Percentiles rank a stretch among this genome's conserved stretches.
Conservation (phyloP, 2,329 filamentous ascomycete species). For the Aspergillus fischeri region DNA sequence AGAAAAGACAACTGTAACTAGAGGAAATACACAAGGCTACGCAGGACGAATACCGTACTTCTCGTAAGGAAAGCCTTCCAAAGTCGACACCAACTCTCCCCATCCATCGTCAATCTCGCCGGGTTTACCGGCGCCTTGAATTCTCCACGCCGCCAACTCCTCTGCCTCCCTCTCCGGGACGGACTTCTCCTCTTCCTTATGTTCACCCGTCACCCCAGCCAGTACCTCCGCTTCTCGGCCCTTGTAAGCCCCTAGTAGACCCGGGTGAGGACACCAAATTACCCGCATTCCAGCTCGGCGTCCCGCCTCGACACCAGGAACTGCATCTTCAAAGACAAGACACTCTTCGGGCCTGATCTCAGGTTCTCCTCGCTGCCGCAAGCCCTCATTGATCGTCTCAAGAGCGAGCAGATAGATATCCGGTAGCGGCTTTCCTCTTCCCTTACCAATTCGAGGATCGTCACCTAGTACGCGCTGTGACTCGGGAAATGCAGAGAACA, state of each 20-base stretch:
- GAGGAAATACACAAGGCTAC: slow-evolving; percentile 3
- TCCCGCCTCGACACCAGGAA: slow-evolving; percentile 87
- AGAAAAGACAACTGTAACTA: neutral
- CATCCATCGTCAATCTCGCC: slow-evolving; percentile 60
- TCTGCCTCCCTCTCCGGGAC: slow-evolving; percentile 37
- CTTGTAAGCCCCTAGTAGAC: slow-evolving; percentile 68
- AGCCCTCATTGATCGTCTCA: slow-evolving; percentile 72
- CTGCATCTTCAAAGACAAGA: slow-evolving; percentile 92
- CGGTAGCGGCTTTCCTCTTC: slow-evolving; percentile 87
- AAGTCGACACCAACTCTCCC: slow-evolving; percentile 48
- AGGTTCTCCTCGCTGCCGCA: slow-evolving; percentile 53
- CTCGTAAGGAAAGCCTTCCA: slow-evolving; percentile 59
- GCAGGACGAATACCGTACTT: slow-evolving; percentile 52
- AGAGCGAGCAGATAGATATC: slow-evolving; percentile 92
- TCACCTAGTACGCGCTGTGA: slow-evolving; percentile 80
- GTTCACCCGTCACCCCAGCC: slow-evolving; percentile 73
- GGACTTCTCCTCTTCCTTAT: slow-evolving; percentile 50
- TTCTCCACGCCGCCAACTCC: slow-evolving; percentile 32
- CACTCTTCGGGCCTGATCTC: slow-evolving; percentile 78
- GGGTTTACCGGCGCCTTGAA: slow-evolving; percentile 44
- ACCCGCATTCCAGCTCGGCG: slow-evolving; percentile 91
- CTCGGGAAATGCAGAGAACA: slow-evolving; percentile 59
- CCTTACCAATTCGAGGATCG: slow-evolving; percentile 69
- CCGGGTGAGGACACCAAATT: slow-evolving; percentile 84
- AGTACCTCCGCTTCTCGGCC: slow-evolving; percentile 77